Conservation (phyloP, 495 filamentous ascomycete species). For the Clohesyomyces aquaticus region DNA sequence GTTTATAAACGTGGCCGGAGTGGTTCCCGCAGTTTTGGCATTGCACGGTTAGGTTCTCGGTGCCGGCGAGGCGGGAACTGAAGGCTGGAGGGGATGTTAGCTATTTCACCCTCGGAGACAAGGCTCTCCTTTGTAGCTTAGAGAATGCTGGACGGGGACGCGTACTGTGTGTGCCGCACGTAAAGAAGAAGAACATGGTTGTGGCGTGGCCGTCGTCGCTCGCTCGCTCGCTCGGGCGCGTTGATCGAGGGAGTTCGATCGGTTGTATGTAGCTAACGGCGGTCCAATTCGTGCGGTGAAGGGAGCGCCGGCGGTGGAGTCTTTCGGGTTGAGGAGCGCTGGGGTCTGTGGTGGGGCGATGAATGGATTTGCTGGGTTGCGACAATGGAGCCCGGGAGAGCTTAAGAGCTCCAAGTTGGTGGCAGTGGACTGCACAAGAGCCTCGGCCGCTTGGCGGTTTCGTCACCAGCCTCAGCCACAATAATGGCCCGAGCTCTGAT, state of each 20-base stretch:
- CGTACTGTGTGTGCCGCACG: slow-evolving; percentile 50
- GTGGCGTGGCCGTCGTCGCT: background rate
- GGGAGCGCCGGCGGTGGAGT: no score
- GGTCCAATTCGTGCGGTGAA: no score
- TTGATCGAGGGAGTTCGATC: no score
- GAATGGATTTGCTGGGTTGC: background rate
- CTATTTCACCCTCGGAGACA: no score
- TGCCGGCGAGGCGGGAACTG: slow-evolving; percentile 43
- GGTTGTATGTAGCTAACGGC: no score
- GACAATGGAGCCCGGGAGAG: background rate
- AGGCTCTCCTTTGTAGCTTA: no score
- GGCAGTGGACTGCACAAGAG: background rate
- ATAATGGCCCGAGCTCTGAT: no score
- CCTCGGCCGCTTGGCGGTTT: background rate
- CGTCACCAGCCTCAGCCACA: background rate
- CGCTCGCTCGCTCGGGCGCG: no score
- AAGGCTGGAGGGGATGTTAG: slow-evolving; percentile 41
- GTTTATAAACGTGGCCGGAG: slow-evolving; percentile 42
- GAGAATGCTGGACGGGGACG: background rate
- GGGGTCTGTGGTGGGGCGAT: background rate
- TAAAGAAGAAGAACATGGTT: slow-evolving; percentile 49
- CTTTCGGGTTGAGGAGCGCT: background rate
- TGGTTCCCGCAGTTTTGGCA: slow-evolving; percentile 53
- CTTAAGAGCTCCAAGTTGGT: background rate
- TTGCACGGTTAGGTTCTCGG: slow-evolving; percentile 49